Evolutionary conservation across 495 filamentous ascomycete species (phyloP), one percentile per base, ranked within the genome.

Genomic region (Thermochaetoides thermophila): DNA sequence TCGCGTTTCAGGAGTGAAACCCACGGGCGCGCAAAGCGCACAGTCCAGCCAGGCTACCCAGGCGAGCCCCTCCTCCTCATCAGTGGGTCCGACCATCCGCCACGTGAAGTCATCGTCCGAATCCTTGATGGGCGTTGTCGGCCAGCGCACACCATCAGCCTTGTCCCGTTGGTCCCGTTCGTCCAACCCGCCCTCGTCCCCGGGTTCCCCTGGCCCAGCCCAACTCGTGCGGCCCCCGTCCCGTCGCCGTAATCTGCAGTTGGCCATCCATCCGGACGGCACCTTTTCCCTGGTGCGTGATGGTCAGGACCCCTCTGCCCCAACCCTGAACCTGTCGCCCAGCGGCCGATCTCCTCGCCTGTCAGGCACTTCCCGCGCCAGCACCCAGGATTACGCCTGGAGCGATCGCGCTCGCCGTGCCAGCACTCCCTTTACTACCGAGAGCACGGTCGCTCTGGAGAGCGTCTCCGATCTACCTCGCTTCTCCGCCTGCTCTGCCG

Each of bases 1-100:
- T 39, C 44, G 46, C 24, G 62, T 63, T 63, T 66, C 62, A 64
- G 60, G 51, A 34, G 43, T 57, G 53, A 62, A 57, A 57, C 57
- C 48, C n/a, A n/a, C n/a, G n/a, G n/a, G n/a, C n/a, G n/a, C n/a
- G n/a, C n/a, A n/a, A n/a, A n/a, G n/a, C n/a, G n/a, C n/a, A n/a
- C n/a, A n/a, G n/a, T n/a, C n/a, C n/a, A n/a, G n/a, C n/a, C n/a
- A n/a, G n/a, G n/a, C n/a, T n/a, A n/a, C n/a, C 31, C 38, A 43
- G 47, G 49, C 51, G 38, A 48, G 52, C 53, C 52, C 53, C 49
- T 46, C 50, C 32, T 32, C 21, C 49, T 35, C 27, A 22, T 35
- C 37, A 27, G 37, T 37, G 38, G 39, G 35, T 30, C 45, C 45
- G 51, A 43, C 44, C 44, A 31, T 35, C 35, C 39, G 32, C 33